Evolutionary conservation across 345 rosid species (phyloP).

Genomic region (Reutealis trisperma): DNA sequence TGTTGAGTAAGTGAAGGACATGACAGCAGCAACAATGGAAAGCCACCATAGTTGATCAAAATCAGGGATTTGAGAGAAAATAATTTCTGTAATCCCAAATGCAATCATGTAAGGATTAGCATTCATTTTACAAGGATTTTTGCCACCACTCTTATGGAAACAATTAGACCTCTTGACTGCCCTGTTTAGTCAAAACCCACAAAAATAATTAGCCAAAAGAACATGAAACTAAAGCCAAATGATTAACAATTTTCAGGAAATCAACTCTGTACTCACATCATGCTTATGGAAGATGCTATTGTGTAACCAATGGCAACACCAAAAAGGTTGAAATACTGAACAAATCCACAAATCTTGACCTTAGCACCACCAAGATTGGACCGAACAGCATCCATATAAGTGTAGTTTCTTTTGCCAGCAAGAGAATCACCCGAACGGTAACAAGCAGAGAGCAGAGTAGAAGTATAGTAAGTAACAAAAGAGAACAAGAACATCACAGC

Average conservation of each 20-base stretch:
- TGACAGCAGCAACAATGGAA: conserved; percentile 82
- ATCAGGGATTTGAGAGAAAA: conserved; percentile 80
- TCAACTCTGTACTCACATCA: conserved; percentile 42
- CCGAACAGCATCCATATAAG: conserved; percentile 68
- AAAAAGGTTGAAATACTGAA: conserved; percentile 71
- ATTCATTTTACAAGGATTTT: conserved; percentile 46
- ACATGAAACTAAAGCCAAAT: neutral
- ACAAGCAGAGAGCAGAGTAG: conserved; percentile 56
- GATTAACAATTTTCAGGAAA: neutral
- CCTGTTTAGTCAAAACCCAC: conserved; percentile 37
- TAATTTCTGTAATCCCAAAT: conserved; percentile 55
- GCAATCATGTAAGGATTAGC: conserved; percentile 69
- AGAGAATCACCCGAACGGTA: conserved; percentile 69
- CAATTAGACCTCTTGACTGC: conserved; percentile 65
- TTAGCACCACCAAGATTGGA: conserved; percentile 70
- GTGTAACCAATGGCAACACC: conserved; percentile 73
- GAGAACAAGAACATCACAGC: conserved; percentile 62
- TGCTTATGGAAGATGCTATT: conserved; percentile 77
- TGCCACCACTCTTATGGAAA: conserved; percentile 43
- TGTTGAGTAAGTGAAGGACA: conserved; percentile 94
- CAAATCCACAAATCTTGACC: conserved; percentile 61
- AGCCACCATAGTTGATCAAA: conserved; percentile 92
- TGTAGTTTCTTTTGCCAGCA: conserved; percentile 68
- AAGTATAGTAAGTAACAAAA: conserved; percentile 69
- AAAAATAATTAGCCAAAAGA: neutral